Evolutionary conservation across 768 basidiomycete genomes (phyloP).

Genomic region (Suillus variegatus): DNA sequence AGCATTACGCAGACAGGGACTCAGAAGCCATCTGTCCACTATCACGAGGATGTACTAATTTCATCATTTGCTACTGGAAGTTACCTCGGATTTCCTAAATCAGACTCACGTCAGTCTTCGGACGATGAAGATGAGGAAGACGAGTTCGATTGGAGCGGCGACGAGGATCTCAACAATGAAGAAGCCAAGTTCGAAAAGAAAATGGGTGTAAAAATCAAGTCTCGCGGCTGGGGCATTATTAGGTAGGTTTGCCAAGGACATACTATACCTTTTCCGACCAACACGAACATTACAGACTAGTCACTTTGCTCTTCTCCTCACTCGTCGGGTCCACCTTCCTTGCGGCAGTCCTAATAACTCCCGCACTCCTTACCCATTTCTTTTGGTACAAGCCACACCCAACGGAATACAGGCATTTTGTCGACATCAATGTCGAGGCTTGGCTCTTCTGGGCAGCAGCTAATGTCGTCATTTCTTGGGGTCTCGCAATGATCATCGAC

Average conservation of each 20-base stretch:
- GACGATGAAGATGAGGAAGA: slow-evolving; percentile 57
- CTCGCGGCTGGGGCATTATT: slow-evolving; percentile 51
- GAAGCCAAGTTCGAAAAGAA: slow-evolving; percentile 64
- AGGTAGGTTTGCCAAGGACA: slow-evolving; percentile 40
- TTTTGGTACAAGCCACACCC: slow-evolving; percentile 68
- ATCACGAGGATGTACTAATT: slow-evolving; percentile 45
- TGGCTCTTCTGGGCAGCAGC: slow-evolving; percentile 85
- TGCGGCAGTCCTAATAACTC: slow-evolving; percentile 59
- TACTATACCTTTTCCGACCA: neutral
- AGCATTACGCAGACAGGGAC: slow-evolving; percentile 16
- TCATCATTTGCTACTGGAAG: slow-evolving; percentile 23
- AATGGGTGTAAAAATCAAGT: slow-evolving; percentile 51
- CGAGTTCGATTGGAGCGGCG: slow-evolving; percentile 77
- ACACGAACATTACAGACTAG: slow-evolving; percentile 41
- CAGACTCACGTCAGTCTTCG: slow-evolving; percentile 43
- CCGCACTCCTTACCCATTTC: slow-evolving; percentile 65
- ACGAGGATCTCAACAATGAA: slow-evolving; percentile 73
- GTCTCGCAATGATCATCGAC: slow-evolving; percentile 70
- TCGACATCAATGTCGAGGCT: slow-evolving; percentile 67
- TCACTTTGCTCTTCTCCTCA: slow-evolving; percentile 67
- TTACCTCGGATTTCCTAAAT: slow-evolving; percentile 30
- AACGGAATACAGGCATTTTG: slow-evolving; percentile 54
- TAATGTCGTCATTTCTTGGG: slow-evolving; percentile 80
- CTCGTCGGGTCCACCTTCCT: slow-evolving; percentile 72
- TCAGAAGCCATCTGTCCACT: slow-evolving; percentile 52